Evolutionary conservation across 805 yeast genomes (phyloP).

Genomic region (Saturnispora mendoncae): DNA sequence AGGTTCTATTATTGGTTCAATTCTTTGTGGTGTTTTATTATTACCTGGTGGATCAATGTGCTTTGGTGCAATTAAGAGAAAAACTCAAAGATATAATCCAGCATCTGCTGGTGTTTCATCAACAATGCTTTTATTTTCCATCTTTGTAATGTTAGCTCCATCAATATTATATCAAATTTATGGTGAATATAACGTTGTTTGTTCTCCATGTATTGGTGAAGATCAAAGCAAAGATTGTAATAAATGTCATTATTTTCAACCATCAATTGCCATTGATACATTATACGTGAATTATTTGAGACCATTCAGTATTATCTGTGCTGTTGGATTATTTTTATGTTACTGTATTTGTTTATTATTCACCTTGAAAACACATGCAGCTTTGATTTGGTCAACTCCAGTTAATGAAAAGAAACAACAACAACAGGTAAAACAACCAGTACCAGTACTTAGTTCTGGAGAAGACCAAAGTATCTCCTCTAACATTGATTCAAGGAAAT

Average conservation of each 20-base stretch:
- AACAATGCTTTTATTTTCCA: constrained; percentile 86
- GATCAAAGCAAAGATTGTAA: constrained; percentile 37
- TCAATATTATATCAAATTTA: constrained; percentile 83
- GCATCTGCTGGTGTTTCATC: constrained; percentile 95
- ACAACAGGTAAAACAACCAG: background rate
- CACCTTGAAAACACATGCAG: constrained; percentile 93
- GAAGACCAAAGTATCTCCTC: constrained; percentile 21
- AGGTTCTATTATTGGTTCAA: constrained; percentile 91
- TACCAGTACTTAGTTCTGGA: background rate
- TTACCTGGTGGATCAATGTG: constrained; percentile 96
- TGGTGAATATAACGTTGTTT: constrained; percentile 74
- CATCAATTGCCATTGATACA: constrained; percentile 59
- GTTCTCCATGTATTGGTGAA: constrained; percentile 48
- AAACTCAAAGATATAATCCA: constrained; percentile 93
- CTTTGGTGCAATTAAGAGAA: constrained; percentile 87
- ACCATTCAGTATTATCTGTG: constrained; percentile 79
- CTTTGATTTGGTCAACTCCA: constrained; percentile 84
- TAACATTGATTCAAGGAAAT: constrained; percentile 12
- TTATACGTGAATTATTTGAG: constrained; percentile 60
- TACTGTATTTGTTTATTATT: constrained; percentile 86
- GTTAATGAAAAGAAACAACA: constrained; percentile 29
- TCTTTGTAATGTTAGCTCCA: constrained; percentile 87
- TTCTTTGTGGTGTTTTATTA: constrained; percentile 82
- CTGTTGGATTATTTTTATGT: constrained; percentile 69
- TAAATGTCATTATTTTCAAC: constrained; percentile 70